These are phyloP conservation scores for Adiantum capillusveneris DNA, from an alignment of 75 land plant species.

Conservation along the genomic window DNA sequence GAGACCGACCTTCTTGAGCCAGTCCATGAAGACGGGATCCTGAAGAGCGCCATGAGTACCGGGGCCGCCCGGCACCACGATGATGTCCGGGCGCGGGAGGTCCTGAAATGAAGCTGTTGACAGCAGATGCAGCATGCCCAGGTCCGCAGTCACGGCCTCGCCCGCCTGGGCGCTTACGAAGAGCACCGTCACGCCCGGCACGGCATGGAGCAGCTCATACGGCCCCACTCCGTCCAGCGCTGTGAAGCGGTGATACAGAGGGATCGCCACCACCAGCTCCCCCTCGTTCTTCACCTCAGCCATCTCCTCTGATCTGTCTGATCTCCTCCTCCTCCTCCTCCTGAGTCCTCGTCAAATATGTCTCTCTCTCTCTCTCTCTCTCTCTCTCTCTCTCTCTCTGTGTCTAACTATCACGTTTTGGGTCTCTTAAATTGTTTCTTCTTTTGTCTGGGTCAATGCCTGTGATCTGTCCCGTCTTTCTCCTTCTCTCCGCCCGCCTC, in stretches of 20 bases:
- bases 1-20: constrained; percentile 16
- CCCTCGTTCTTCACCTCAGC: too few species aligned
- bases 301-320: too few species aligned
- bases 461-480: too few species aligned
- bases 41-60: constrained; percentile 14
- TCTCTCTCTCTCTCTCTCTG: too few species aligned
- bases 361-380: too few species aligned
- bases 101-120: constrained; percentile 30
- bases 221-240: constrained; percentile 32
- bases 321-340: too few species aligned
- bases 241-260: constrained; percentile 24
- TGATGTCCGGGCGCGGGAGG: constrained; percentile 24
- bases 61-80: constrained; percentile 29
- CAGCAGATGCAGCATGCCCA: constrained; percentile 15
- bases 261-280: constrained; percentile 15
- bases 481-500: too few species aligned
- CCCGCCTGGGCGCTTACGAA: constrained; percentile 24
- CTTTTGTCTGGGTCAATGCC: too few species aligned
- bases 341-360: too few species aligned
- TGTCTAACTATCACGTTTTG: too few species aligned
- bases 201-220: constrained; percentile 18
- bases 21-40: constrained; percentile 21
- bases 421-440: too few species aligned
- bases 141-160: constrained; percentile 9
- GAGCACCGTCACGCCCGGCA: constrained; percentile 21